Conservation (phyloP, 2,329 filamentous ascomycete genomes). For the Nannizzia gypsea region DNA sequence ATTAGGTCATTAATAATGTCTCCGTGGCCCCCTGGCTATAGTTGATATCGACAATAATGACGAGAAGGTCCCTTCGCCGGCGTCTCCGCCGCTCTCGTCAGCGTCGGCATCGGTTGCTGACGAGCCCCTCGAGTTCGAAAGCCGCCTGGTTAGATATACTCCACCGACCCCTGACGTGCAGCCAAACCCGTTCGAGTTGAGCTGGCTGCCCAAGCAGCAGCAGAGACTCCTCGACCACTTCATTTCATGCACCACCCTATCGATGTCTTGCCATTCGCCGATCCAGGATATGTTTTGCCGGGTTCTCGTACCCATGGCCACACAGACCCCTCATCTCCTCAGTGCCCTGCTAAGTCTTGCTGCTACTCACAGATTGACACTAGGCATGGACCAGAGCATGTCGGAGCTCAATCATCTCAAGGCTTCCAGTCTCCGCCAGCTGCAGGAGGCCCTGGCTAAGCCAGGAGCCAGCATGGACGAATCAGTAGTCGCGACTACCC, state of each 20-base stretch:
- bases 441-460: constrained; percentile 10
- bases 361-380: constrained; percentile 16
- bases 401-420: constrained; percentile 11
- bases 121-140: neutral
- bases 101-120: no score
- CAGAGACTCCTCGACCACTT: constrained; percentile 22
- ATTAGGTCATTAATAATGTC: neutral
- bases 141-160: neutral
- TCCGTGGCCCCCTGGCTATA: neutral
- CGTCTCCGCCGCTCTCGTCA: neutral
- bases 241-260: constrained; percentile 25
- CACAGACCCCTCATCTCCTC: constrained; percentile 15
- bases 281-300: constrained; percentile 16
- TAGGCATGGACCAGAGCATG: constrained; percentile 31
- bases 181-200: constrained; percentile 2
- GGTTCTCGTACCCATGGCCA: constrained; percentile 16
- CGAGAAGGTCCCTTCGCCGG: neutral
- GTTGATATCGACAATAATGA: neutral
- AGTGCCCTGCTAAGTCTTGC: constrained; percentile 15
- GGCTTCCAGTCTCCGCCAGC: constrained; percentile 9
- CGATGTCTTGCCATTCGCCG: constrained; percentile 18
- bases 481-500: constrained; percentile 12
- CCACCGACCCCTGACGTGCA: neutral
- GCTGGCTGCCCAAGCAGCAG: constrained; percentile 8
- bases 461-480: constrained; percentile 9